Evolutionary conservation across 2,329 filamentous ascomycete species (phyloP), one percentile per base, ranked within the genome.

Genomic region (Aspergillus terreus): DNA sequence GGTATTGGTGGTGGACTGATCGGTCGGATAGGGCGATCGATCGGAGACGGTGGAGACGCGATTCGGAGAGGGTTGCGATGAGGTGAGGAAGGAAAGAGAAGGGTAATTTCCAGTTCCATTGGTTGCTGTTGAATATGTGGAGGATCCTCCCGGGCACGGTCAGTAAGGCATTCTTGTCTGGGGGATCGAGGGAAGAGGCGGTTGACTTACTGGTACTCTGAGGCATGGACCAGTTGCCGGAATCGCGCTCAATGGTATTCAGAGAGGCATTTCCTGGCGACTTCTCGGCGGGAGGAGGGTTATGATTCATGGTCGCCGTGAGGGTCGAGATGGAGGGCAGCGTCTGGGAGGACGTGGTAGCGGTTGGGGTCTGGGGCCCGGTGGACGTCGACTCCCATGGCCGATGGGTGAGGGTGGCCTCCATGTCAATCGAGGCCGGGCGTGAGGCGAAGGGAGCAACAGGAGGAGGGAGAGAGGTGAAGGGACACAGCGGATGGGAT

Each of bases 141-240:
- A 78, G 3, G 76, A 77, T 53, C 75, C 74, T 75, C 57, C 21
- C 38, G 27, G 27, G 32, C 42, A 38, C 43, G 49, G 61, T 67
- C 59, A 67, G 62, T 54, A 59, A 52, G 40, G 40, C 5, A 42
- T 42, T 19, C 15, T 30, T 54, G 52, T 56, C 50, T 38, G 23
- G n/a, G 17, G 19, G 14, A n/a, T 23, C 30, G 23, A 50, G 40
- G 43, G 41, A 52, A 40, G 47, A 49, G 49, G 38, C 48, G 64
- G 49, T 7, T 51, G 32, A 65, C 74, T 64, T 69, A 81, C 80
- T 77, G 63, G 80, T 79, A 66, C 79, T 81, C 60, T 80, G 80
- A 53, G 80, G 78, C 60, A 81, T 78, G 48, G 80, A 81, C 80
- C 80, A 83, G 63, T 78, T 81, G 54, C 81, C 80, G 19, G 80